Base-by-base conservation (phyloP, 164 flowering plant genomes). In the Cinnamomum chago region DNA sequence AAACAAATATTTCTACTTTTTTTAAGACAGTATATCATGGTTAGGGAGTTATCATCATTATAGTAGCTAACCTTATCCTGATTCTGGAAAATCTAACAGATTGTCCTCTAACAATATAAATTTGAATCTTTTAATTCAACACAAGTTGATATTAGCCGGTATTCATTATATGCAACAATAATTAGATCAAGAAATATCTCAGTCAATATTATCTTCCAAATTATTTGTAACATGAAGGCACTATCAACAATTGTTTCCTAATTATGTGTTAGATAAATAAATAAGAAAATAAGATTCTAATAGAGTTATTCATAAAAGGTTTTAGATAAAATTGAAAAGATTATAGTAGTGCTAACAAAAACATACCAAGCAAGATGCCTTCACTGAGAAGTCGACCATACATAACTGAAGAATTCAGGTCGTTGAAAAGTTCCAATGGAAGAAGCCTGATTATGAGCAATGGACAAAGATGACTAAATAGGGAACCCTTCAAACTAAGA, bases 381-480 rank as follows among this genome's bases (percentile, higher is more conserved):
- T 62, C 70, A 70, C 70, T 70, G 64, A 64, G 80, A 81, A 80
- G 77, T 64, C 81, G 82, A 72, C 90, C 90, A 83, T 91, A 93
- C 81, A 92, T 69, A 58, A 76, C 23, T 73, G 86, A 82, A 47
- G 85, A 88, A 58, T 73, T 84, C 52, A 88, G 81, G 80, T 92
- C 85, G 82, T 84, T 73, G 72, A 91, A 93, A 70, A 89, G 83
- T 81, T 82, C 80, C 76, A 89, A 58, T 3, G 98, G 98, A 77
- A 92, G 95, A 81, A 93, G 71, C 84, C 89, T 86, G 79, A 92
- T 78, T 17, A 93, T 69, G 55, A 93, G 93, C 70, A 93, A 77
- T 47, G 98, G 96, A 79, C 92, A 88, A 78, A 93, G 92, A 30
- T 82, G 91, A 77, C 83, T 83, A 82, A 93, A 93, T 40, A 93